Base-by-base conservation (phyloP, 2,329 filamentous ascomycete species). In the Colletotrichum lindemuthianum region DNA sequence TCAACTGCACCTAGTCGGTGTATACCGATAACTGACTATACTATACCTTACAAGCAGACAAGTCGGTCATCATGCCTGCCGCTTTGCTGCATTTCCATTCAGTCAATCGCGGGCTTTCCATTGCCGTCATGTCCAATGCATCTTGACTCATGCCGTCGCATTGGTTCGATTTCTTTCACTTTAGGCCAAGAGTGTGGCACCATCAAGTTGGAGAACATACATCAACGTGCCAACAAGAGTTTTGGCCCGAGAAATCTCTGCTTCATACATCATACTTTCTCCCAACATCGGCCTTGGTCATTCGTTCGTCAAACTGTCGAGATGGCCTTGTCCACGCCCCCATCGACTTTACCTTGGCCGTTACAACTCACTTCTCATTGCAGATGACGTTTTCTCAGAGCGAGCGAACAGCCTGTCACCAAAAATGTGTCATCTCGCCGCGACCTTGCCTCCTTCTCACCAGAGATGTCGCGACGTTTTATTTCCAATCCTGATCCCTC, bases 71-170 rank as follows among this genome's bases (percentile, higher is more conserved):
- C 33, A 5, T 37, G 8, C n/a, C 48, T 16, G 15, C 48, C 48
- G 36, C 37, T 36, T 16, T 44, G 60, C 49, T 45, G 44, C 39
- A 45, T 51, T 64, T 34, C 56, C 60, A 56, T 24, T 15, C 15
- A 44, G 49, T 55, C 41, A 34, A 24, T 36, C 15, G 13, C 50
- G 49, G 60, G 34, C 37, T 49, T 24, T 60, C 40, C 43, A 6
- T 45, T 36, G 45, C 60, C 58, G 58, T 52, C 51, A 48, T 61
- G 12, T 52, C 51, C 36, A 53, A 57, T 47, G 51, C 52, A 40
- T 51, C 58, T 65, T 65, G 63, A 65, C 63, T 65, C 63, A 24
- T 65, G 63, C 45, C 41, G 63, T 65, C 58, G 58, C 63, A 63
- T 52, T 63, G 58, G 41, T 48, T 57, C 51, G 36, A 37, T 48